Evolutionary conservation across 306 rosid genomes (phyloP).

Genomic region (Acacia acuminata): DNA sequence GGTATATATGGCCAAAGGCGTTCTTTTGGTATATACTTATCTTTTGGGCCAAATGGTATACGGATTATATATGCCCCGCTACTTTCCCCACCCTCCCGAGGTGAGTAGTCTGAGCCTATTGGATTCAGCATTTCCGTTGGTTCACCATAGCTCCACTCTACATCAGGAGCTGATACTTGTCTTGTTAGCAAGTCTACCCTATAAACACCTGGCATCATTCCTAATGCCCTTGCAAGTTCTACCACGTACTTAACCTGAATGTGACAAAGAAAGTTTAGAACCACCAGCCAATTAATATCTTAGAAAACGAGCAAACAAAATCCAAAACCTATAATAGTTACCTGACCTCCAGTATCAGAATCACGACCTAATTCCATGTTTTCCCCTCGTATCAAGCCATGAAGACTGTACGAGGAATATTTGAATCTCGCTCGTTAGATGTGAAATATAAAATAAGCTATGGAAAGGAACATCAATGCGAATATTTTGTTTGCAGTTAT

Average conservation of each 20-base stretch:
- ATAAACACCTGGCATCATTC: conserved; percentile 93
- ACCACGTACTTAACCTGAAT: conserved; percentile 86
- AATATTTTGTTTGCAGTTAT: neutral
- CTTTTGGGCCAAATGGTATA: conserved; percentile 91
- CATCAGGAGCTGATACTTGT: conserved; percentile 83
- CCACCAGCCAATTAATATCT: neutral
- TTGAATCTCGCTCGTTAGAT: conserved; percentile 11
- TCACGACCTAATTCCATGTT: conserved; percentile 99
- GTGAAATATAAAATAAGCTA: conserved; percentile 23
- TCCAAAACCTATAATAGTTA: conserved; percentile 20
- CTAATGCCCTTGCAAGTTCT: conserved; percentile 99
- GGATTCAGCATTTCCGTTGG: conserved; percentile 87
- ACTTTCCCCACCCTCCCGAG: conserved; percentile 81
- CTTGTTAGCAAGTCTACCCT: conserved; percentile 92
- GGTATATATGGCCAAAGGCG: conserved; percentile 95
- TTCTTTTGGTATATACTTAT: conserved; percentile 85
- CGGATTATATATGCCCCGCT: conserved; percentile 93
- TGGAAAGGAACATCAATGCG: conserved; percentile 2
- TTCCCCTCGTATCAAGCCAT: conserved; percentile 90
- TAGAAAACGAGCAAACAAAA: neutral
- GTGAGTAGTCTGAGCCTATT: conserved; percentile 52
- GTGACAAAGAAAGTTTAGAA: neutral
- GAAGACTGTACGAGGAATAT: conserved; percentile 65
- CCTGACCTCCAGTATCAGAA: conserved; percentile 99
- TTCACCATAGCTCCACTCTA: conserved; percentile 87